Conservation (phyloP, 305 asterid genomes). For the Solanum hybrid region DNA sequence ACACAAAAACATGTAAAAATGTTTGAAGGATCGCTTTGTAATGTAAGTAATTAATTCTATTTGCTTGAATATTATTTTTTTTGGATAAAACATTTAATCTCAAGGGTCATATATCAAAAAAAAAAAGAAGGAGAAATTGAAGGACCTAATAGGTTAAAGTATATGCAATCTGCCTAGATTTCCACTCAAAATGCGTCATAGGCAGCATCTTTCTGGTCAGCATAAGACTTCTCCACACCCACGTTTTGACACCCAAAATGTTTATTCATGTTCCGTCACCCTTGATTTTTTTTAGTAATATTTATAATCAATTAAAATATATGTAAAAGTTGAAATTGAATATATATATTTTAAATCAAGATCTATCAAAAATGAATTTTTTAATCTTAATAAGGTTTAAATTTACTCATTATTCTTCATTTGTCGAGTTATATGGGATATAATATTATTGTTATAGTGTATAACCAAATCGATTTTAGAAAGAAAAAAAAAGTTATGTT, state of each 20-base stretch:
- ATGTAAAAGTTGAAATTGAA: neutral
- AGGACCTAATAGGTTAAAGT: neutral
- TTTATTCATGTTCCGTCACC: neutral
- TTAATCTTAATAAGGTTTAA: no score
- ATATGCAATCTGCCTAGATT: neutral
- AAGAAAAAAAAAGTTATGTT: neutral
- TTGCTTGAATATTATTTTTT: neutral
- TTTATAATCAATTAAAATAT: neutral
- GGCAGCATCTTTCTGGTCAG: neutral
- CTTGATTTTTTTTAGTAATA: neutral
- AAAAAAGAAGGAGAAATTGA: neutral
- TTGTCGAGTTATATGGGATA: neutral
- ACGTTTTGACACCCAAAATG: neutral
- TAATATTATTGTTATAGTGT: neutral
- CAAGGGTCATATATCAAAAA: neutral
- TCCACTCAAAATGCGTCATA: constrained; percentile 1
- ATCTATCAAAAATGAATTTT: no score
- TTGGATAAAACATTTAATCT: neutral
- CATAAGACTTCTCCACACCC: neutral
- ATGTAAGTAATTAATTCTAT: neutral
- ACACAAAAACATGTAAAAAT: neutral
- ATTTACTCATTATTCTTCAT: no score
- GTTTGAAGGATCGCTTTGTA: neutral
- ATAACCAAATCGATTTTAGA: neutral
- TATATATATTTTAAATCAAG: neutral